Base-by-base conservation (phyloP, 805 yeast species). In the Candida easanensis region DNA sequence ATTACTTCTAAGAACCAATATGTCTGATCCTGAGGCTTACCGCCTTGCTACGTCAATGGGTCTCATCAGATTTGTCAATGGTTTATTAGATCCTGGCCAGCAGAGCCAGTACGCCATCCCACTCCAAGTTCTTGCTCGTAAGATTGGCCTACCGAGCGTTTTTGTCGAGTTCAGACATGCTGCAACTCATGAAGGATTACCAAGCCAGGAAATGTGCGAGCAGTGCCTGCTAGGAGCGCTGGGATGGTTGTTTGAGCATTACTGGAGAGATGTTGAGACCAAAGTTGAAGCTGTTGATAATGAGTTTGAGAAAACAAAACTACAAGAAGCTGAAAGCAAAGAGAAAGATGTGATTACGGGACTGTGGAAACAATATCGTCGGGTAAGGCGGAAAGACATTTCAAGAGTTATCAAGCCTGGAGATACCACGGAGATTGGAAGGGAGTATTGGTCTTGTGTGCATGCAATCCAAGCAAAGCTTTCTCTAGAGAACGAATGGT, bases 81-180 rank as follows among this genome's bases (percentile, higher is more conserved):
- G 97, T 2, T 62, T 88, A 4, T 63, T 93, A 28, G 99, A 93
- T 61, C 93, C 95, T 0, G 75, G 75, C 38, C 99, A 93, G 62
- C 86, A 82, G 53, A 77, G 89, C 1, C 76, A 73, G 34, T 82
- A 67, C 58, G 97, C 96, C 0, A 76, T 84, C 14, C 90, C 97
- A 5, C 65, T 93, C 53, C 84, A 84, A 49, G 71, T 73, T 5
- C 64, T 93, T 19, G 98, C 98, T 0, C 74, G 68, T 41, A 73
- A 74, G 34, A 63, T 87, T 18, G 75, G 77, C 1, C 67, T 93
- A 19, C 96, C 98, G 0, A 71, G 82, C 25, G 76, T 76, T 56
- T 88, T 93, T 62, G 99, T 93, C 1, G 99, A 93, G 57, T 59
- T 88, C 23, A 72, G 99, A 43, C 98, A 93, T 62, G 76, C 79